Percentiles rank a stretch among this genome's conserved stretches.
These are phyloP conservation scores for Sporothrix schenckii DNA, from an alignment of 2,329 filamentous ascomycete species.

Conservation along the genomic window DNA sequence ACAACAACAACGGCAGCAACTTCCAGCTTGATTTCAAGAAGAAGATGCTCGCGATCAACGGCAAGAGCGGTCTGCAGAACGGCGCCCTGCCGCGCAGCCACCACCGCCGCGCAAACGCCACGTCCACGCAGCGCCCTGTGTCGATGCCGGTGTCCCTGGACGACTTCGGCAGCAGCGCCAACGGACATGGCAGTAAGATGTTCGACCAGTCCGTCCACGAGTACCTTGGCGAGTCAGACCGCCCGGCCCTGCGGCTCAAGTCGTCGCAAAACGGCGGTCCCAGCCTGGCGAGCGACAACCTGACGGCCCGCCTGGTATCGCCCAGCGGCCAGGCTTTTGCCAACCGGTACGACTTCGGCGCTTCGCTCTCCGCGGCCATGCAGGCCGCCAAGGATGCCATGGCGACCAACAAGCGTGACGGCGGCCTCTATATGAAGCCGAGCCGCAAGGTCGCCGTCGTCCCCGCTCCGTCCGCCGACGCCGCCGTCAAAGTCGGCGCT, in stretches of 20 bases:
- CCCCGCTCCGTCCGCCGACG: slow-evolving; percentile 30
- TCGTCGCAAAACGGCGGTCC: slow-evolving; percentile 63
- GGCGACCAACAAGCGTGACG: slow-evolving; percentile 54
- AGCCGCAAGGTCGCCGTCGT: slow-evolving; percentile 46
- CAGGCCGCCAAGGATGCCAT: slow-evolving; percentile 69
- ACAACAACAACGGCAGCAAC: slow-evolving; percentile 85
- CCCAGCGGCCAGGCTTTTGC: slow-evolving; percentile 77
- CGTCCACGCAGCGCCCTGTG: slow-evolving; percentile 52
- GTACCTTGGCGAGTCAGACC: slow-evolving; percentile 63
- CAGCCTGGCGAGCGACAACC: slow-evolving; percentile 65
- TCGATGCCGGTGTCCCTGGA: slow-evolving; percentile 65
- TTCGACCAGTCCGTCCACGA: slow-evolving; percentile 64
- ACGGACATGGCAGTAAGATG: slow-evolving; percentile 46
- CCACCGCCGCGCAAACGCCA: slow-evolving; percentile 54
- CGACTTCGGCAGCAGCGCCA: slow-evolving; percentile 68
- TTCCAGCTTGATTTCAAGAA: slow-evolving; percentile 94
- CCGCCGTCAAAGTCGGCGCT: slow-evolving; percentile 23
- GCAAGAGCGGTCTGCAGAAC: slow-evolving; percentile 54
- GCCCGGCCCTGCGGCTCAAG: slow-evolving; percentile 68
- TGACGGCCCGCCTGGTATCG: slow-evolving; percentile 55
- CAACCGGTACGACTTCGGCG: slow-evolving; percentile 92
- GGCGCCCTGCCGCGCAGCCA: slow-evolving; percentile 66
- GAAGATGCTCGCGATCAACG: slow-evolving; percentile 66
- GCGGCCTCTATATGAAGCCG: slow-evolving; percentile 60
- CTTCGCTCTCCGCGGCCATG: slow-evolving; percentile 84